These are phyloP conservation scores for Leucosporidium creatinivorum DNA, from an alignment of 768 basidiomycete species.

Conservation along the genomic window DNA sequence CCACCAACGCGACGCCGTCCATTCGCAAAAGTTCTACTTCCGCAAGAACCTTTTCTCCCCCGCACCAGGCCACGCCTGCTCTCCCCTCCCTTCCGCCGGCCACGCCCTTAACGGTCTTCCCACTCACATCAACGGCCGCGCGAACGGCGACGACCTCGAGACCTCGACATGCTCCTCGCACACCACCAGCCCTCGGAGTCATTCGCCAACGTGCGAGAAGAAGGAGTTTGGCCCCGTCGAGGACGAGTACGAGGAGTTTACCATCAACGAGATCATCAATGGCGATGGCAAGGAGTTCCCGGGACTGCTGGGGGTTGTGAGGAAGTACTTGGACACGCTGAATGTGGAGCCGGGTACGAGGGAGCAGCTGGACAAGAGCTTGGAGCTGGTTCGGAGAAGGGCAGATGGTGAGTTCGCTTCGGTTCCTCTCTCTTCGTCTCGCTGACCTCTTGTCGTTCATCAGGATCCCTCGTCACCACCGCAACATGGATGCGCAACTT, in stretches of 20 bases:
- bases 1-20: slow-evolving; percentile 71
- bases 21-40: slow-evolving; percentile 76
- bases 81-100: slow-evolving; percentile 16
- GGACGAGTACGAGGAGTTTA: slow-evolving; percentile 87
- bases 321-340: slow-evolving; percentile 67
- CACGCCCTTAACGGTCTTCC: slow-evolving; percentile 23
- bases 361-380: slow-evolving; percentile 52
- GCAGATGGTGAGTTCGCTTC: slow-evolving; percentile 59
- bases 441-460: slow-evolving; percentile 10
- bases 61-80: slow-evolving; percentile 21
- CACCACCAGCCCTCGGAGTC: slow-evolving; percentile 22
- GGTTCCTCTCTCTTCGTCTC: neutral
- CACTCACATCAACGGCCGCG: slow-evolving; percentile 36
- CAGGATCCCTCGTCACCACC: slow-evolving; percentile 63
- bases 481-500: slow-evolving; percentile 92
- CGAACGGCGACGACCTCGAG: neutral
- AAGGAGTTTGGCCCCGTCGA: slow-evolving; percentile 49
- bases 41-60: slow-evolving; percentile 66
- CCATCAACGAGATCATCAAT: slow-evolving; percentile 83
- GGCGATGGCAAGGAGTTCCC: slow-evolving; percentile 46
- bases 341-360: slow-evolving; percentile 48
- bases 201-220: slow-evolving; percentile 24
- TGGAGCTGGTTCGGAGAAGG: slow-evolving; percentile 65
- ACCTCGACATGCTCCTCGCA: slow-evolving; percentile 26
- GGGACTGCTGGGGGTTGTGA: slow-evolving; percentile 25